phyloP scores from a whole-genome alignment of 805 yeast species.

The Naumovozyma castellii region DNA sequence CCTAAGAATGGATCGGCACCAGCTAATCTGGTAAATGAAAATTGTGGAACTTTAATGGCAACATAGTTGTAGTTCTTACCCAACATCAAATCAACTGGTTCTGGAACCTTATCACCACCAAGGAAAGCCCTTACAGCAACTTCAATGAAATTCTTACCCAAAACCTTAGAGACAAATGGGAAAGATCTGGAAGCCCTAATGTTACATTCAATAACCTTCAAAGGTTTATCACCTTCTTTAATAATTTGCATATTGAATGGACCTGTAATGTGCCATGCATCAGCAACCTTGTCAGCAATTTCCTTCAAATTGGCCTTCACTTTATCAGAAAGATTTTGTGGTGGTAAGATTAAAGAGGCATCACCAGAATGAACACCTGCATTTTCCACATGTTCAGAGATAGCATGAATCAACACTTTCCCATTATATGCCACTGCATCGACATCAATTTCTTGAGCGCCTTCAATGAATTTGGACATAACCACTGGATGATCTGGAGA shows the following conservation, averaged over 20 bases:
- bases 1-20: conserved; percentile 99
- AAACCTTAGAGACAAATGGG: conserved; percentile 97
- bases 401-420: conserved; percentile 82
- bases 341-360: conserved; percentile 91
- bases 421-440: conserved; percentile 95
- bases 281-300: conserved; percentile 87
- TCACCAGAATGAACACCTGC: conserved; percentile 99
- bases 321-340: conserved; percentile 61
- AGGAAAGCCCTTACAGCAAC: conserved; percentile 85
- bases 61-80: conserved; percentile 63
- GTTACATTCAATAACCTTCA: conserved; percentile 97
- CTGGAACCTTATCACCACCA: conserved; percentile 58
- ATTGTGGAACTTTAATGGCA: conserved; percentile 97
- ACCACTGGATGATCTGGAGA: conserved; percentile 97
- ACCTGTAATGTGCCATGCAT: conserved; percentile 92
- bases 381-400: conserved; percentile 94
- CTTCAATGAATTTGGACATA: conserved; percentile 88
- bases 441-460: conserved; percentile 94
- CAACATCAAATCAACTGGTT: conserved; percentile 73
- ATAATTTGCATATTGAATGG: conserved; percentile 98
- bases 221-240: conserved; percentile 55
- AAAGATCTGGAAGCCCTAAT: conserved; percentile 97
- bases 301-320: conserved; percentile 68
- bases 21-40: conserved; percentile 94
- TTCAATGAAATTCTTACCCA: conserved; percentile 90